Evolutionary conservation across 768 basidiomycete genomes (phyloP), one percentile per base, ranked within the genome.

Genomic region (Steccherinum ochraceum): DNA sequence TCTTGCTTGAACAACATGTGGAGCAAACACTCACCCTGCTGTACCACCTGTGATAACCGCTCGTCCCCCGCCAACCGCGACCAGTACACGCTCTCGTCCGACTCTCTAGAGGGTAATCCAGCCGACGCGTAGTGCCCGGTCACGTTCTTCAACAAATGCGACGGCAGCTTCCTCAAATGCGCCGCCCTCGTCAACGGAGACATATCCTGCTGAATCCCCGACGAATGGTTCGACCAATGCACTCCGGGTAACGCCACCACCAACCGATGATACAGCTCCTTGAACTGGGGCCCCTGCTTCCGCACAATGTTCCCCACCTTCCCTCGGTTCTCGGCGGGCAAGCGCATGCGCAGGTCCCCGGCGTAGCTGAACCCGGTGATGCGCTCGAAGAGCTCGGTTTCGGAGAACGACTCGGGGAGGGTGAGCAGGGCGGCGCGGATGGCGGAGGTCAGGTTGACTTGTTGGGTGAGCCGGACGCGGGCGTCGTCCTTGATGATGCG

Each of bases 241-340:
- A 91, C 85, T 18, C 90, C 89, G 12, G 90, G 90, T 1, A 93
- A 69, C 0, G 85, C 89, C 23, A 80, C 78, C 2, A 84, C 86
- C 12, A 90, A 72, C 23, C 84, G 78, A 64, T 83, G 81, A 72
- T 98, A 98, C 52, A 98, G 70, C 63, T 89, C 88, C 52, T 80
- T 79, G 69, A 98, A 98, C 65, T 93, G 90, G 16, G 77, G 76
- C 16, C 76, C 73, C 70, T 96, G 91, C 46, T 81, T 82, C 50
- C 74, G 72, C 40, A 98, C 94, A 58, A 99, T 97, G 67, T 97
- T 98, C 44, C 72, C 72, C n/a, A 99, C 86, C 71, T 99, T 99
- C 54, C 80, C 75, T 24, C 93, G 84, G 69, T 98, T 96, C 76
- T 99, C 96, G 0, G 84, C 93, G 1, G 93, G 93, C 3, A 94